phyloP scores from a whole-genome alignment of 1,284 basidiomycete genomes.

The Austropuccinia psidii region DNA sequence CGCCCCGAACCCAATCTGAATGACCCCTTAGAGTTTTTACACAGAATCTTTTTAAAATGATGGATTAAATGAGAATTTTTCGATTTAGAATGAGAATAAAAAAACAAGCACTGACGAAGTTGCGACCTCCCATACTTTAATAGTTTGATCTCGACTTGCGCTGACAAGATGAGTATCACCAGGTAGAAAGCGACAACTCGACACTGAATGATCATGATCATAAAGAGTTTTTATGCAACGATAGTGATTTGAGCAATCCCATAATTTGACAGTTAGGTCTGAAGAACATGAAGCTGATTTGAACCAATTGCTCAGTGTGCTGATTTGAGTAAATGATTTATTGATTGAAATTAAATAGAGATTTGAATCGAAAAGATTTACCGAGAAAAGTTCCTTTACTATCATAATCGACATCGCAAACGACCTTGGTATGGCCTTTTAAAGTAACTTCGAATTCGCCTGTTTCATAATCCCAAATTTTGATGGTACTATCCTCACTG shows the following conservation, averaged over 20 bases:
- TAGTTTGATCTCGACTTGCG: constrained; percentile 76
- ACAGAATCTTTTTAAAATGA: constrained; percentile 46
- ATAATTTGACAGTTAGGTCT: constrained; percentile 81
- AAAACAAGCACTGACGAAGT: constrained; percentile 59
- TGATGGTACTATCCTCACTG: constrained; percentile 77
- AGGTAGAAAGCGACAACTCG: constrained; percentile 71
- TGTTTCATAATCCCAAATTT: constrained; percentile 93
- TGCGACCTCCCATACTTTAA: constrained; percentile 74
- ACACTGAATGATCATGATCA: constrained; percentile 85
- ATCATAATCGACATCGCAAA: constrained; percentile 81
- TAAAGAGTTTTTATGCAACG: constrained; percentile 77
- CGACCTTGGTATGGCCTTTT: constrained; percentile 82
- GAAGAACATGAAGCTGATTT: constrained; percentile 74
- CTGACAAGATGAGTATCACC: constrained; percentile 74
- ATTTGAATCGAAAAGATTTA: constrained; percentile 48
- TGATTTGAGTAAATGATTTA: neutral
- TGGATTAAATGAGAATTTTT: neutral
- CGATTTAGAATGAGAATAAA: neutral
- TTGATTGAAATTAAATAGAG: neutral
- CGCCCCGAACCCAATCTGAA: constrained; percentile 63
- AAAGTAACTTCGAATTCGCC: constrained; percentile 84
- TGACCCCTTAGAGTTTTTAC: constrained; percentile 59
- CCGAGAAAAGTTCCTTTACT: constrained; percentile 71
- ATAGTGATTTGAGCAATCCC: constrained; percentile 82
- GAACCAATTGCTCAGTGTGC: neutral